A percentile compares a stretch with the other conserved stretches of the same genome.
phyloP scores from a whole-genome alignment of 2,329 filamentous ascomycete species.

The Calonectria hawksworthii region DNA sequence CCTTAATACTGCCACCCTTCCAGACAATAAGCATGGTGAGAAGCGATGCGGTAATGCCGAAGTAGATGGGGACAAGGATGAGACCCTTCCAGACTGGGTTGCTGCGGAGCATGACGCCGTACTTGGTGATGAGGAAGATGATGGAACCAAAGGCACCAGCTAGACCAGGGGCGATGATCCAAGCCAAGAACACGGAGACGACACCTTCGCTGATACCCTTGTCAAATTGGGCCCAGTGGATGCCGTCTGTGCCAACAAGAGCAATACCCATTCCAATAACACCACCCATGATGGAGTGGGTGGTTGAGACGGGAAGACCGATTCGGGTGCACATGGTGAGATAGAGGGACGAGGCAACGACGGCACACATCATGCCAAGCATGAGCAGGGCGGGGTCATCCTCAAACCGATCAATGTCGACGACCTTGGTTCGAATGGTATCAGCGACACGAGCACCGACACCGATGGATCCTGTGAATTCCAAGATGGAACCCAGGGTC shows the following conservation, averaged over 20 bases:
- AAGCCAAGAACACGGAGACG: slow-evolving; percentile 71
- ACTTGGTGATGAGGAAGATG: slow-evolving; percentile 71
- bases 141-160: slow-evolving; percentile 67
- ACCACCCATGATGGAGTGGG: slow-evolving; percentile 72
- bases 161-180: slow-evolving; percentile 72
- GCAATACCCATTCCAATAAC: slow-evolving; percentile 73
- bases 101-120: slow-evolving; percentile 67
- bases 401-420: slow-evolving; percentile 63
- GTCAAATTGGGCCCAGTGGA: slow-evolving; percentile 67
- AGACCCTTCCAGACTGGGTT: slow-evolving; percentile 69
- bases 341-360: slow-evolving; percentile 67
- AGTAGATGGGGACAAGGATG: slow-evolving; percentile 67
- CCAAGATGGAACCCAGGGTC: slow-evolving; percentile 70
- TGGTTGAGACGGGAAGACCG: slow-evolving; percentile 73
- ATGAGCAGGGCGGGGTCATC: slow-evolving; percentile 67
- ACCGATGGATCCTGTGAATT: slow-evolving; percentile 71
- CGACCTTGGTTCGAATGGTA: slow-evolving; percentile 74
- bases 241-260: slow-evolving; percentile 62
- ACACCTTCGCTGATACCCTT: slow-evolving; percentile 55
- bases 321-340: slow-evolving; percentile 68
- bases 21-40: slow-evolving; percentile 73
- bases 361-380: slow-evolving; percentile 71
- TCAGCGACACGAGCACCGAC: slow-evolving; percentile 73
- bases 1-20: slow-evolving; percentile 62
- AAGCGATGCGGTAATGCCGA: slow-evolving; percentile 67